Conservation (phyloP, 1,284 basidiomycete genomes). For the Omphalotus olearius region DNA sequence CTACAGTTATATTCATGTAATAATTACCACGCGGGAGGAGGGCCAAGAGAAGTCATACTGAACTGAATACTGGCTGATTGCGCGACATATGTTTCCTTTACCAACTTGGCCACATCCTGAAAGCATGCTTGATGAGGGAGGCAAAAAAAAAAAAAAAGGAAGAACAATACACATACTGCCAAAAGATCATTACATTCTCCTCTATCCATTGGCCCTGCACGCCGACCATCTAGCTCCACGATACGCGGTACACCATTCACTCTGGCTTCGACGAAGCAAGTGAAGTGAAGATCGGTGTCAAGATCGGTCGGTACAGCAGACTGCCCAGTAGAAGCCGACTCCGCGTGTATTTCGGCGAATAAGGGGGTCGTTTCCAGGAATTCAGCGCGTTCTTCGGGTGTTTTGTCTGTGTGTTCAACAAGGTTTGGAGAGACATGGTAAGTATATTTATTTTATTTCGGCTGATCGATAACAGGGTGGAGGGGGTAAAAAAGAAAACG, state of each 20-base stretch:
- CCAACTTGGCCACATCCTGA: conserved; percentile 67
- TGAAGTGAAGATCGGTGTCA: conserved; percentile 80
- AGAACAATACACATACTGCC: conserved; percentile 31
- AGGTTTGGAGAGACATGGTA: neutral
- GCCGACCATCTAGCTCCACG: conserved; percentile 78
- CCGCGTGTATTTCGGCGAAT: conserved; percentile 72
- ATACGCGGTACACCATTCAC: conserved; percentile 26
- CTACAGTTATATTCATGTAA: neutral
- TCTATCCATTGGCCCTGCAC: conserved; percentile 75
- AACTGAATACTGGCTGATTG: conserved; percentile 54
- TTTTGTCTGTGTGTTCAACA: conserved; percentile 44
- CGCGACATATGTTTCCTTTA: conserved; percentile 62
- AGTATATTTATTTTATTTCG: no score
- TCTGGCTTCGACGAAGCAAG: conserved; percentile 59
- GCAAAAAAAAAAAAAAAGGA: neutral
- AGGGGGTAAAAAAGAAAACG: neutral
- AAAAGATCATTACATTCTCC: conserved; percentile 64
- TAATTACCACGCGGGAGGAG: conserved; percentile 10
- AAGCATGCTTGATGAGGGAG: neutral
- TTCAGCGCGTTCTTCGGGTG: conserved; percentile 69
- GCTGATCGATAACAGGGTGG: no score
- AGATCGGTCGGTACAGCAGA: conserved; percentile 47
- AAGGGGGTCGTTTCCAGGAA: conserved; percentile 71
- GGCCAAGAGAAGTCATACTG: conserved; percentile 45
- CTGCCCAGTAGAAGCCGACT: conserved; percentile 69